phyloP scores from a whole-genome alignment of 2,329 filamentous ascomycete species.

The Colletotrichum spinosum region DNA sequence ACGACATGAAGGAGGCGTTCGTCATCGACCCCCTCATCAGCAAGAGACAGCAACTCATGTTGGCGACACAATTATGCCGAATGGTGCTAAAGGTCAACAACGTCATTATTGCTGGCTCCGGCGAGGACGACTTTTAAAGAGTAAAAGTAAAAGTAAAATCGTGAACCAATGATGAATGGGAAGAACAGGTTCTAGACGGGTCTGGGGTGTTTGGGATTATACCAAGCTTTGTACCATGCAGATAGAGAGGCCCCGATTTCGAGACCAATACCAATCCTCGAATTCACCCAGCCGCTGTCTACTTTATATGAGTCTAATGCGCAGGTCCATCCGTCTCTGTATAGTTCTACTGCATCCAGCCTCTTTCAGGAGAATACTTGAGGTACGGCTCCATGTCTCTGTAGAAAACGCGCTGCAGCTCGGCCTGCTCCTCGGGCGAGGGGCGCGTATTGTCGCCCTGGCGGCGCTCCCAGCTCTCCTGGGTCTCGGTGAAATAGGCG shows the following conservation, averaged over 20 bases:
- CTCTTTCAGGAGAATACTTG: constrained; percentile 44
- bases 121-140: constrained; percentile 85
- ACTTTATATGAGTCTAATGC: neutral
- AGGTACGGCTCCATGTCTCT: constrained; percentile 50
- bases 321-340: neutral
- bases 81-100: constrained; percentile 99
- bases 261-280: constrained; percentile 33
- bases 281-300: neutral
- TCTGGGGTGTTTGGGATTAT: constrained; percentile 37
- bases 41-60: constrained; percentile 95
- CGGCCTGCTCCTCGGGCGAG: constrained; percentile 58
- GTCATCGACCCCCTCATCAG: constrained; percentile 98
- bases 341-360: constrained; percentile 34
- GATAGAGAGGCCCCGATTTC: constrained; percentile 36
- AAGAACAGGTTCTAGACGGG: constrained; percentile 32
- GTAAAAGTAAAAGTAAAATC: constrained; percentile 30
- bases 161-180: constrained; percentile 21
- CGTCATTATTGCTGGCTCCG: constrained; percentile 89
- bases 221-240: constrained; percentile 40
- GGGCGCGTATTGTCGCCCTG: constrained; percentile 53
- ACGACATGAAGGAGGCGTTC: constrained; percentile 98
- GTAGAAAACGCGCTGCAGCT: constrained; percentile 55
- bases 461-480: constrained; percentile 59
- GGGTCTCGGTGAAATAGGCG: constrained; percentile 61
- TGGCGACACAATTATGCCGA: constrained; percentile 96